A percentile compares a stretch with the other conserved stretches of the same genome.
Conservation (phyloP, 768 basidiomycete genomes). For the Pulveroboletus sp. region DNA sequence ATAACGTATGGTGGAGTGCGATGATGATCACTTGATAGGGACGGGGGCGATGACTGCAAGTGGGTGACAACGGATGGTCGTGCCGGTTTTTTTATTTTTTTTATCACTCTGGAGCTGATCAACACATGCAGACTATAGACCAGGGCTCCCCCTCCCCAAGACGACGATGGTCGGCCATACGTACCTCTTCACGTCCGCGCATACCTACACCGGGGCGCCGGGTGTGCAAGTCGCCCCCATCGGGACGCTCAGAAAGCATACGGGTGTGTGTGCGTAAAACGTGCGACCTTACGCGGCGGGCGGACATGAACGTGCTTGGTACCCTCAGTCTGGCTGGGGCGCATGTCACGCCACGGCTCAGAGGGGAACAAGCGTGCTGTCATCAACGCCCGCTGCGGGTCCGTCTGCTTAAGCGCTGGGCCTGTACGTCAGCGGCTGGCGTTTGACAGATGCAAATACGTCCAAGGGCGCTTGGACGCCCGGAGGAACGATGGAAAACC, state of each 20-base stretch:
- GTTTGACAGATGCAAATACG: not conserved
- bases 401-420: not conserved
- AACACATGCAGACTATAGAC: not conserved
- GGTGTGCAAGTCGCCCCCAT: not conserved
- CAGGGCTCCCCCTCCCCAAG: too few species aligned
- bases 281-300: not conserved
- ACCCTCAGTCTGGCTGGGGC: not conserved
- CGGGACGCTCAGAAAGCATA: not conserved
- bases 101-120: not conserved
- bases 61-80: too few species aligned
- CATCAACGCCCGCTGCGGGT: not conserved
- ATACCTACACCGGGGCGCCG: not conserved
- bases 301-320: not conserved
- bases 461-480: too few species aligned
- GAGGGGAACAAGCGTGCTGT: not conserved
- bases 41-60: not conserved
- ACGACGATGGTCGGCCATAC: not conserved
- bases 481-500: too few species aligned
- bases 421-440: conserved; percentile 6
- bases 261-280: not conserved
- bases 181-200: conserved; percentile 1
- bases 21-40: not conserved
- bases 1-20: not conserved
- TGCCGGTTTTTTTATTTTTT: too few species aligned
- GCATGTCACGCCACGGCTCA: not conserved